Base-by-base conservation (phyloP, 257 asterid genomes). In the Echium plantagineum region DNA sequence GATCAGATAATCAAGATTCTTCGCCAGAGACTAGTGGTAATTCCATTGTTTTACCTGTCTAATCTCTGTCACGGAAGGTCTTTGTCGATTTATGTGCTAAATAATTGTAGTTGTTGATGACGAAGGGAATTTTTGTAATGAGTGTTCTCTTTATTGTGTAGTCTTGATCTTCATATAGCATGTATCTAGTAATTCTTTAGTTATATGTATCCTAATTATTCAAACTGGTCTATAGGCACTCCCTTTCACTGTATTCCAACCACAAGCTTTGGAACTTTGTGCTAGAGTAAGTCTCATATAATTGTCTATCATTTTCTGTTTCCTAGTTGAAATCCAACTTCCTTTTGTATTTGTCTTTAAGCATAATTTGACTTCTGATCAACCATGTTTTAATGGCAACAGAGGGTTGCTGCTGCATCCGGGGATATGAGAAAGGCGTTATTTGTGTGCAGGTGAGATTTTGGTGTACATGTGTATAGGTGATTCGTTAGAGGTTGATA, bases 391-490 rank as follows among this genome's bases (percentile, higher is more conserved):
- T 30, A 20, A 19, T 71, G 26, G 72, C 81, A n/a, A n/a, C n/a
- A 93, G 99, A 93, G 69, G 83, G 94, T 93, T 68, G 87, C 97
- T 67, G 86, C 96, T 52, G 96, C 94, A 63, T 93, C 99, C 52
- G 97, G 99, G 69, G 99, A 93, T 70, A 83, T 89, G 87, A 78
- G 97, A 75, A 84, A 84, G 78, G 99, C 97, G 66, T 89, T 93
- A 56, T 84, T 91, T 35, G 81, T 89, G 69, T 86, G 97, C 86
- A 93, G 96, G 99, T 93, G 73, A 48, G 49, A 10, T 42, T 42
- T 42, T 42, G 10, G 68, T 68, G 55, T 58, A 52, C 61, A 63
- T 21, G 30, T 46, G 63, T 31, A 61, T 42, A 58, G 59, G 46
- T 19, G 52, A 21, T 19, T 56, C 38, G 60, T 19, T 63, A 22